A percentile compares a stretch with the other conserved stretches of the same genome.
Conservation (phyloP, 2,329 filamentous ascomycete species). For the Gnomoniopsis sp. region DNA sequence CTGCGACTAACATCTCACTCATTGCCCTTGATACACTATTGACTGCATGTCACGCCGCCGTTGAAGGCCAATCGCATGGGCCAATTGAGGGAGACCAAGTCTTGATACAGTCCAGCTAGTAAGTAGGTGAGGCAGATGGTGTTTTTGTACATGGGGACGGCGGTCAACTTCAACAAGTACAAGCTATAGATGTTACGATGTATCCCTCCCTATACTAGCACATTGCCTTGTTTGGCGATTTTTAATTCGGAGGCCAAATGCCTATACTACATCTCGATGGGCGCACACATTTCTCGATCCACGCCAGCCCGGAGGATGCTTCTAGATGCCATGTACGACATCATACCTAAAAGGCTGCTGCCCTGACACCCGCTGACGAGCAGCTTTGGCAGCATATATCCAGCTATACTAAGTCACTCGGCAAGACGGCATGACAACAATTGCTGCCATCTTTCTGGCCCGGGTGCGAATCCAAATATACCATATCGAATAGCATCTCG, state of each 20-base stretch:
- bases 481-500: not conserved
- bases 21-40: not conserved
- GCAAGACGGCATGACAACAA: not conserved
- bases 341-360: not conserved
- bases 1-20: not conserved
- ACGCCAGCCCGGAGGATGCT: not conserved
- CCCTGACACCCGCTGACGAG: not conserved
- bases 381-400: too few relatives aligned
- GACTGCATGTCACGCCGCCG: not conserved
- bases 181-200: not conserved
- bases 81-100: not conserved
- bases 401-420: too few relatives aligned
- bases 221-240: not conserved
- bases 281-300: not conserved
- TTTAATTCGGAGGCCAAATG: not conserved
- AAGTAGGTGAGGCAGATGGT: not conserved
- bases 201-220: not conserved
- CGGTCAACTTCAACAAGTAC: too few relatives aligned
- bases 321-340: not conserved
- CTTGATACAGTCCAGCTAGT: not conserved
- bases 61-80: not conserved
- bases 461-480: not conserved
- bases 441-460: not conserved
- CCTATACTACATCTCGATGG: not conserved
- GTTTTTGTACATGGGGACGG: too few relatives aligned